Conservation (phyloP, 2,329 filamentous ascomycete species). For the Fusarium napiforme region DNA sequence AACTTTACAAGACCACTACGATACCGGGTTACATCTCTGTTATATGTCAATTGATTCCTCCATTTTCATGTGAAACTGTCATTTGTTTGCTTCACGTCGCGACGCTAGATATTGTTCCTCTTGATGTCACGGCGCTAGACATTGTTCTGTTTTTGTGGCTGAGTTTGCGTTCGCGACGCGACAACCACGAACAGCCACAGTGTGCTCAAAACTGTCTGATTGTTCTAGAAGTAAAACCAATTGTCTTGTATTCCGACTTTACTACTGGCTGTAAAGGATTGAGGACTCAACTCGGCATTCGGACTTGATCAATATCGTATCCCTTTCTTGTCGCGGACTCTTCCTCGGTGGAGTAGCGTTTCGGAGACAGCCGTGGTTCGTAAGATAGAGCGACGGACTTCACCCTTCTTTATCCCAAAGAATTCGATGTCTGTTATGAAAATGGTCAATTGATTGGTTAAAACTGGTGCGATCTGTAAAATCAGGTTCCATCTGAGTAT, state of each 20-base stretch:
- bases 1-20: neutral
- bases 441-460: accelerated
- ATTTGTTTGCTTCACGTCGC: neutral
- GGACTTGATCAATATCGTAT: neutral
- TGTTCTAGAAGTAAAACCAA: neutral
- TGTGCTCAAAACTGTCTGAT: neutral
- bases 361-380: neutral
- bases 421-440: neutral
- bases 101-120: neutral
- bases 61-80: neutral
- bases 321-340: too few species aligned
- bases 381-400: neutral
- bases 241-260: neutral
- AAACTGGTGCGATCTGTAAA: neutral
- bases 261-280: too few species aligned
- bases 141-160: neutral
- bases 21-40: neutral
- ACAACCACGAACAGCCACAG: neutral
- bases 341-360: neutral
- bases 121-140: neutral
- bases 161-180: neutral
- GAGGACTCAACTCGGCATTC: neutral
- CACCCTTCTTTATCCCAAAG: neutral
- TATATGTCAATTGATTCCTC: accelerated
- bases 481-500: accelerated